Conservation (phyloP, 139 green algal species). For the Chlorella vulgaris region DNA sequence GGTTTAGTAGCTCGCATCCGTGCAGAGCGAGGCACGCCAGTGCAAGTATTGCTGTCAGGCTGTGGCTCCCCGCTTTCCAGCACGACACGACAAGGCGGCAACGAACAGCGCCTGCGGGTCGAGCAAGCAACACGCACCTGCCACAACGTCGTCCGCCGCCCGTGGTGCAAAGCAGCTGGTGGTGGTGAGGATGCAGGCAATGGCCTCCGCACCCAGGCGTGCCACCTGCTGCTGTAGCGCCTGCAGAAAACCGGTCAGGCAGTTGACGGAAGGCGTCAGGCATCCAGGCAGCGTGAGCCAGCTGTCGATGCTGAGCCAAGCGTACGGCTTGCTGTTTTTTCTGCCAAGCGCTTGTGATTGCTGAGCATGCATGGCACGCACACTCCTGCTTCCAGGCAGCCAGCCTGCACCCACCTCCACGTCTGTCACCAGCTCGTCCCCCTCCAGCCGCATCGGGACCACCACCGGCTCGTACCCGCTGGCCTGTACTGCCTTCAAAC, state of each 20-base stretch:
- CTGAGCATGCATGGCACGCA: too few species aligned
- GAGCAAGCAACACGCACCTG: too few species aligned
- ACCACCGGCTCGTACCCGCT: slow-evolving; percentile 78
- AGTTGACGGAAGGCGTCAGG: too few species aligned
- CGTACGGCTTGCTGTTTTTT: too few species aligned
- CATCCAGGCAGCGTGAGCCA: too few species aligned
- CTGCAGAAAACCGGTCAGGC: neutral
- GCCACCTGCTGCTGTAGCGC: slow-evolving; percentile 51
- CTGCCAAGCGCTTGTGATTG: too few species aligned
- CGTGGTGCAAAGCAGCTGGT: slow-evolving; percentile 96
- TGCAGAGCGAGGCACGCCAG: neutral
- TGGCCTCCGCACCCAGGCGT: slow-evolving; percentile 43
- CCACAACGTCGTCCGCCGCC: slow-evolving; percentile 69
- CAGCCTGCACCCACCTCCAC: slow-evolving; percentile 38
- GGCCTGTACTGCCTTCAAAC: slow-evolving; percentile 88
- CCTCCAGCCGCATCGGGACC: slow-evolving; percentile 57
- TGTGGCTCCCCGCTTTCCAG: too few species aligned
- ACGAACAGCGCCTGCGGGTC: too few species aligned
- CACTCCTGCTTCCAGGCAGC: neutral
- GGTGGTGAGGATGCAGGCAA: slow-evolving; percentile 85
- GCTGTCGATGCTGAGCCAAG: too few species aligned
- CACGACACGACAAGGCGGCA: too few species aligned
- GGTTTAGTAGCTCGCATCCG: neutral
- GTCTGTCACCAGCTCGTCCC: slow-evolving; percentile 88
- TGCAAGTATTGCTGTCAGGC: neutral